Conservation (phyloP, 306 rosid genomes). For the Lathyrus oleraceus region DNA sequence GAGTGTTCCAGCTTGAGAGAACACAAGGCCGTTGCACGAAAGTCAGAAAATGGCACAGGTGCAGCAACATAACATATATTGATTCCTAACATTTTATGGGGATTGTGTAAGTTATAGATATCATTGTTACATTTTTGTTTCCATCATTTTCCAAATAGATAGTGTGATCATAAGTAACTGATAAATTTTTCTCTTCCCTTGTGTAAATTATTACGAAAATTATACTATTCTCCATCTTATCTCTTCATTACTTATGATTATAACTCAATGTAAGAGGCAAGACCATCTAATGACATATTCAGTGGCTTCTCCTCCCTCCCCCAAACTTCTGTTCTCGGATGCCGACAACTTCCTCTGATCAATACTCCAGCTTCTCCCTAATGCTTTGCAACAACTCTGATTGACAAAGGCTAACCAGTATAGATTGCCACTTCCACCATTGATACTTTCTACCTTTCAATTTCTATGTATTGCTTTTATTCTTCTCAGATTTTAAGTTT, state of each 20-base stretch:
- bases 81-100: neutral
- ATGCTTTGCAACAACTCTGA: too few species aligned
- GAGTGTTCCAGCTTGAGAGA: conserved; percentile 41
- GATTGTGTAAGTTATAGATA: neutral
- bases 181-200: neutral
- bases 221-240: neutral
- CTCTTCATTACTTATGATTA: neutral
- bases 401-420: too few species aligned
- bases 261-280: too few species aligned
- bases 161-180: neutral
- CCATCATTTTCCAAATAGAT: neutral
- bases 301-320: too few species aligned
- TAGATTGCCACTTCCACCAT: too few species aligned
- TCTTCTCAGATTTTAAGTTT: too few species aligned
- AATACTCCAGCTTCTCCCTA: too few species aligned
- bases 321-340: too few species aligned
- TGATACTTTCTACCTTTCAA: too few species aligned
- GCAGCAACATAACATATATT: conserved; percentile 17
- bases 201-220: neutral
- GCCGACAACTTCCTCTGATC: too few species aligned
- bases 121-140: neutral
- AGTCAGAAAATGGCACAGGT: conserved; percentile 1
- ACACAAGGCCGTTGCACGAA: conserved; percentile 2
- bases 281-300: too few species aligned
- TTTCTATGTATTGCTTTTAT: too few species aligned